Base-by-base conservation (phyloP, 2,329 filamentous ascomycete species). In the Epichloe amarillans region DNA sequence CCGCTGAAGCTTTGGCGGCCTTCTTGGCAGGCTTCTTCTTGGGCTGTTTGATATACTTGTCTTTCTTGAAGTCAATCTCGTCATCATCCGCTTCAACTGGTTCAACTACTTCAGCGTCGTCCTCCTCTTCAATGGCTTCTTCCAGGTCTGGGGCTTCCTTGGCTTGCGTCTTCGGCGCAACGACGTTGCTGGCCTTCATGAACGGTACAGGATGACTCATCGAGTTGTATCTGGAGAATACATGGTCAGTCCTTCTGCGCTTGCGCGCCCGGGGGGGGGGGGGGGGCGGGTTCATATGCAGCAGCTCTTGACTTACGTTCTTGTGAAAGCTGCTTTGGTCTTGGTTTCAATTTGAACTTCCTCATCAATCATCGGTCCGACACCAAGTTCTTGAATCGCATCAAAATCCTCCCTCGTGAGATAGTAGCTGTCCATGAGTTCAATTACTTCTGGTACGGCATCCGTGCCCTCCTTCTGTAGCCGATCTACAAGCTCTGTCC, bases 401-500 rank as follows among this genome's bases (percentile, higher is more conserved):
- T 98, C 93, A 66, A 91, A 95, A 64, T 98, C 93, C 23, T 98
- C 93, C 55, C 86, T 84, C 0, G 93, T 97, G 52, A 98, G 73
- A 66, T 84, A 98, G 69, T 98, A 98, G 63, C 84, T 89, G 63
- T 98, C 93, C 93, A 98, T 97, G 50, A 96, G 75, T 50, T 93
- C 81, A 61, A 98, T 98, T 50, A 96, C 84, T 2, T 86, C 83
- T 1, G 79, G 76, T 4, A 96, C 84, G 7, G 79, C 78, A 1
- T 94, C 89, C 61, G 88, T 93, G 59, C 93, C 93, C 52, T 94
- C 83, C 0, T 72, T 65, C 59, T 88, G 79, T 50, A 98, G 72
- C 52, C 80, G 77, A 59, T 85, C 82, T 56, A 95, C 76, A 21
- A 91, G 75, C 61, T 84, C 80, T 44, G 85, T 78, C 88, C 91